Evolutionary conservation across 2,329 filamentous ascomycete genomes (phyloP), one percentile per base, ranked within the genome.

Genomic region (Fusarium proliferatum): DNA sequence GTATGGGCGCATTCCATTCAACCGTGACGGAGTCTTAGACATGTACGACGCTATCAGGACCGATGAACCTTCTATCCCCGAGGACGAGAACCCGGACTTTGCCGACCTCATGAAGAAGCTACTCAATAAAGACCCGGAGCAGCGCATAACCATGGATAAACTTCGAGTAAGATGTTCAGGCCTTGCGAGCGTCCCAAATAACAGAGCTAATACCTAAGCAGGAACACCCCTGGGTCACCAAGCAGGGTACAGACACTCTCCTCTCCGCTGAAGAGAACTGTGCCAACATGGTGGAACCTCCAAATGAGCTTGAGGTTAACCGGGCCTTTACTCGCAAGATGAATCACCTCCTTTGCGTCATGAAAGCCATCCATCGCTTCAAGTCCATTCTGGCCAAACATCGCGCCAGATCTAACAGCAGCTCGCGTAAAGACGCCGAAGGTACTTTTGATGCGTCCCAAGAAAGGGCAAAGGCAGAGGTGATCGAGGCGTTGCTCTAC

Each of bases 221-320:
- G 96, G 89, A 92, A 77, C 96, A 99, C 80, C 90, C 94, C 1
- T 99, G 96, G 96, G 94, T 99, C 19, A 98, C 96, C 10, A 93
- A 90, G 78, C 84, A 89, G 63, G 95, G 94, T 19, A 88, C 85
- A 12, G 96, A 98, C 81, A 90, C 90, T 69, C 85, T 99, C 19
- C 86, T 98, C 17, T 90, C 94, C 12, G 88, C 90, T 49, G 93
- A 95, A 72, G 95, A 98, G 79, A 99, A 99, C 76, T 97, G 94
- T 48, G 89, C 92, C 16, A 88, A 95, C 72, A 85, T 94, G 21
- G 87, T 98, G 38, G 94, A 95, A 69, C 89, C 91, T 9, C 96
- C 96, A 2, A 98, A 96, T 64, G 93, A 96, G 76, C 91, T 95
- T 63, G 96, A 99, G 83, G 89, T 98, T 79, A 94, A 94, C 77